Base-by-base conservation (phyloP, 345 rosid species). In the Populus tremula region DNA sequence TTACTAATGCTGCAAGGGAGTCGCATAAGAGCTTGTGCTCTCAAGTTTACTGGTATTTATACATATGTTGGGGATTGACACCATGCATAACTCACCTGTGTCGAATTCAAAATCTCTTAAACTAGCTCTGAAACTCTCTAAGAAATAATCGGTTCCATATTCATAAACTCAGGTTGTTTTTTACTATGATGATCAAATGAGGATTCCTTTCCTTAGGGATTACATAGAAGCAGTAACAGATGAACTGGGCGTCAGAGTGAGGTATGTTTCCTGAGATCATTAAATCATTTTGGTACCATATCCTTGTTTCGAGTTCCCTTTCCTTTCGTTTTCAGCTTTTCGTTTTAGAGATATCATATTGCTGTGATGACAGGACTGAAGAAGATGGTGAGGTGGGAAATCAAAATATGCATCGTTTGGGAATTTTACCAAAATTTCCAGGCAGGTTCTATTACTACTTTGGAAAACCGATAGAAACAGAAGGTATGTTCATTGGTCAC, bases 401-500 rank as follows among this genome's bases (percentile, higher is more conserved):
- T 69, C 87, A 88, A 56, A 72, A 77, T 11, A 9, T 84, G 47
- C 77, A 74, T 76, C 1, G 81, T 13, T 86, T 90, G 4, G 85
- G 66, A 33, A 6, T 73, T 23, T 31, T 80, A 74, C 93, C 91
- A 4, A 87, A 86, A 82, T 39, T 88, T 9, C 93, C 90, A 0
- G 91, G 93, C 79, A 81, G 90, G 21, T 56, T 81, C 9, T 89
- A 89, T 80, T 85, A 54, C 76, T 76, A 81, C 69, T 89, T 89
- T 10, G 92, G 89, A 41, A 86, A 85, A 79, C 89, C 93, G 38
- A 88, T 88, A 36, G 80, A 77, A 75, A 85, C 90, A 39, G 72
- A 77, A 80, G 89, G 89, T 85, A 76, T 8, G 29, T 12, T 35
- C 16, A 31, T 35, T 38, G 45, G 7, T 39, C 41, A 39, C 41